phyloP scores from a whole-genome alignment of 2,329 filamentous ascomycete species.

The Hirsutella thompsonii region DNA sequence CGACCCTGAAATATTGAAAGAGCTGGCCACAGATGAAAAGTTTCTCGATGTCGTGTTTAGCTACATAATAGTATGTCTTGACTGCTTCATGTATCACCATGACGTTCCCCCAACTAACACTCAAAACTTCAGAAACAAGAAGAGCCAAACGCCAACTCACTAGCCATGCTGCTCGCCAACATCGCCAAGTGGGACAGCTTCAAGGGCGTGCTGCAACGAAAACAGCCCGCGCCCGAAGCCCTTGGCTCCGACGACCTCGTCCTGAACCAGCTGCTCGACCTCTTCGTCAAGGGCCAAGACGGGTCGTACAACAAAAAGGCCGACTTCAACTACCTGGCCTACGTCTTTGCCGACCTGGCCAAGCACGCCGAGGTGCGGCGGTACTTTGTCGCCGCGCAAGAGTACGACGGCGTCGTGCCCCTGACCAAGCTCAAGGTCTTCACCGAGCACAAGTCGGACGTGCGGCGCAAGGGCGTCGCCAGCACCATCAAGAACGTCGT shows the following conservation, averaged over 20 bases:
- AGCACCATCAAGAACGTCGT: slow-evolving; percentile 89
- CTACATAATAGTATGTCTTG: slow-evolving; percentile 55
- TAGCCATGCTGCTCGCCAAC: slow-evolving; percentile 90
- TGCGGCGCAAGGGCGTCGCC: slow-evolving; percentile 87
- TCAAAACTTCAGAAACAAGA: slow-evolving; percentile 40
- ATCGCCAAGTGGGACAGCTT: slow-evolving; percentile 69
- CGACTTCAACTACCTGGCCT: slow-evolving; percentile 85
- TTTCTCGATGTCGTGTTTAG: slow-evolving; percentile 65
- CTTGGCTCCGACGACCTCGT: slow-evolving; percentile 61
- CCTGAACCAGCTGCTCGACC: slow-evolving; percentile 85
- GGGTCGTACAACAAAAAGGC: slow-evolving; percentile 73
- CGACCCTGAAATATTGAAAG: slow-evolving; percentile 62
- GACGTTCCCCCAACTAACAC: background rate
- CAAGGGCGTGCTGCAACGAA: slow-evolving; percentile 53
- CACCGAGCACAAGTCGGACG: slow-evolving; percentile 74
- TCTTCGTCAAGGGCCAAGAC: slow-evolving; percentile 86
- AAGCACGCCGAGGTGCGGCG: slow-evolving; percentile 64
- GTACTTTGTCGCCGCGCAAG: slow-evolving; percentile 61
- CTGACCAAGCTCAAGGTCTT: slow-evolving; percentile 89
- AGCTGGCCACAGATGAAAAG: slow-evolving; percentile 62
- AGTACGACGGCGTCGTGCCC: slow-evolving; percentile 75
- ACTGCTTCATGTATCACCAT: background rate
- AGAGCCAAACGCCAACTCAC: slow-evolving; percentile 71
- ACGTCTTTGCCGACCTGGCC: slow-evolving; percentile 85
- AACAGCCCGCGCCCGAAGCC: slow-evolving; percentile 54